A percentile compares a stretch with the other conserved stretches of the same genome.
Evolutionary conservation across 225 moss, liverwort and hornwort genomes (phyloP).

Genomic region (Asterella californica): DNA sequence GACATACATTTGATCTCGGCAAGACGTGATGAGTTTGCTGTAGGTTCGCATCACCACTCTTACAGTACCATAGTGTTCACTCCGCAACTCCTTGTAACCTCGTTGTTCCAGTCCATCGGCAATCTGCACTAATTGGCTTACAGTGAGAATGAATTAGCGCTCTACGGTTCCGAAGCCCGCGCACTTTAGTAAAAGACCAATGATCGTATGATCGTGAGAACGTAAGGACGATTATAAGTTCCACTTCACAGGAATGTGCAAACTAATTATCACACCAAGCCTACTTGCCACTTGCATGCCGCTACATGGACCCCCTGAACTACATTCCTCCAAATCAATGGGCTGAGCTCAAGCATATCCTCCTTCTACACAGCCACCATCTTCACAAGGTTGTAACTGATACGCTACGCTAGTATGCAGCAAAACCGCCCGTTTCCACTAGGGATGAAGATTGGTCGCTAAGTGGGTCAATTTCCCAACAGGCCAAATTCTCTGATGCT

Average conservation of each 20-base stretch:
- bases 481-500: neutral
- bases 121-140: conserved; percentile 47
- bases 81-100: conserved; percentile 78
- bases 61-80: conserved; percentile 69
- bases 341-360: neutral
- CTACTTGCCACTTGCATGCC: neutral
- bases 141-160: neutral
- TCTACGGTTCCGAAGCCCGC: neutral
- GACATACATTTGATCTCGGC: conserved; percentile 86
- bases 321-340: neutral
- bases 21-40: conserved; percentile 69
- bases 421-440: neutral
- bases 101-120: conserved; percentile 76
- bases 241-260: neutral
- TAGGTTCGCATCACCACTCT: conserved; percentile 83
- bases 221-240: neutral
- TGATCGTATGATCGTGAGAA: neutral
- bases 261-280: neutral
- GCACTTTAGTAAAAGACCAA: no score
- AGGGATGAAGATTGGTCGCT: neutral
- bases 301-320: neutral
- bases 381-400: neutral
- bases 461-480: neutral
- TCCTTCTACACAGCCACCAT: neutral
- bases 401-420: neutral